Conservation (phyloP, 2,329 filamentous ascomycete species). For the Verticillium longisporum region DNA sequence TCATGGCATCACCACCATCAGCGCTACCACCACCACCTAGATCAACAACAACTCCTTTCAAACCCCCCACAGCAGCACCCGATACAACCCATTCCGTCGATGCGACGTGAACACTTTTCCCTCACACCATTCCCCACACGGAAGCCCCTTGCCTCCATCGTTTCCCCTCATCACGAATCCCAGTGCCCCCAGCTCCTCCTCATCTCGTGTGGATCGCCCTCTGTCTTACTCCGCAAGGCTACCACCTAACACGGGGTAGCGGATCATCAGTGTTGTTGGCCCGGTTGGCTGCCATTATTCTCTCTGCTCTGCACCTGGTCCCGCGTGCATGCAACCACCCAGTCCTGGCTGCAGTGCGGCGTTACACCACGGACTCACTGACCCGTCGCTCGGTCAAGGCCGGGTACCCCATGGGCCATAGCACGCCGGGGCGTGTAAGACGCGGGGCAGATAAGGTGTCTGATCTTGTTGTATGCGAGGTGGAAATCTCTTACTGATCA, state of each 20-base stretch:
- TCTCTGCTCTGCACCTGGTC: neutral
- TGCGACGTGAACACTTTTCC: neutral
- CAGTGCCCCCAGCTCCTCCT: neutral
- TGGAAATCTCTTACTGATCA: neutral
- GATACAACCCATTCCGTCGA: neutral
- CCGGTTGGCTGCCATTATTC: neutral
- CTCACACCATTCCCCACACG: neutral
- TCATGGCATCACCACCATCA: neutral
- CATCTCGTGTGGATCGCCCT: neutral
- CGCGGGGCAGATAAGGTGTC: neutral
- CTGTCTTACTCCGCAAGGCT: neutral
- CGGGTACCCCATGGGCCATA: too few species aligned
- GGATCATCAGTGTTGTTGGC: neutral
- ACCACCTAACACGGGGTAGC: neutral
- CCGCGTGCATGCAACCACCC: neutral
- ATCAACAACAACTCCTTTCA: neutral
- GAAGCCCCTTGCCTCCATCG: neutral
- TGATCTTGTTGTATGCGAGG: neutral
- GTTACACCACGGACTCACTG: neutral
- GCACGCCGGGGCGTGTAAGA: too few species aligned
- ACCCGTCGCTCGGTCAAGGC: neutral
- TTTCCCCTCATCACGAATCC: neutral
- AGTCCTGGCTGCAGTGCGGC: neutral
- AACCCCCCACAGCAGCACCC: conserved; percentile 5
- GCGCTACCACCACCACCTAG: neutral